Conservation (phyloP, 1,284 basidiomycete genomes). For the Ganoderma boninense region DNA sequence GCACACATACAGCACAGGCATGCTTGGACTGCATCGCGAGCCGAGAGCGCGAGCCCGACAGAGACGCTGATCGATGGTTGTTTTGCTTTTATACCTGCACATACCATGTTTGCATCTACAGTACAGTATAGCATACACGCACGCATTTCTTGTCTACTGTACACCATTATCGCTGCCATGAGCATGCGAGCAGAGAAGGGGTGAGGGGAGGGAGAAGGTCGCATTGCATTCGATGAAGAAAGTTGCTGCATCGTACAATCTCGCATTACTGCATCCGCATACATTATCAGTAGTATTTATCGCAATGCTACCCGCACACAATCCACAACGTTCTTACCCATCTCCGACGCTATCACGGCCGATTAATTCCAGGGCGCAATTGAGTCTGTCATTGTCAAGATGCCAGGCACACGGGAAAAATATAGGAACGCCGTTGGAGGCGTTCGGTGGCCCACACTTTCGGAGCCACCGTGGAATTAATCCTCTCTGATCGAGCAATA, state of each 20-base stretch:
- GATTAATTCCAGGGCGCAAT: not conserved
- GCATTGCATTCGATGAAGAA: not conserved
- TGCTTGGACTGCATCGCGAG: not conserved
- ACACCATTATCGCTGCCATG: not conserved
- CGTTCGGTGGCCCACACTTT: not conserved
- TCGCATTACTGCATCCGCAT: not conserved
- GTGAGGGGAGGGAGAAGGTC: not conserved
- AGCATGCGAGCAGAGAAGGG: not conserved
- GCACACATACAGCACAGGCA: not conserved
- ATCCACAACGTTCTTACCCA: not conserved
- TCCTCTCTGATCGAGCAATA: not conserved
- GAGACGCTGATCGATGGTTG: constrained; percentile 1
- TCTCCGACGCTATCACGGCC: not conserved
- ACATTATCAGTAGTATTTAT: constrained; percentile 8
- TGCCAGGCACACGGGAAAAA: not conserved
- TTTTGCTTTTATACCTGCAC: not conserved
- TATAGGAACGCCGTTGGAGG: not conserved
- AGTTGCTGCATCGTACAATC: constrained; percentile 4
- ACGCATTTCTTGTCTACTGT: not conserved
- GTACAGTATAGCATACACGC: not conserved
- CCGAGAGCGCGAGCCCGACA: not conserved
- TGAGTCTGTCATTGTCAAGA: not conserved
- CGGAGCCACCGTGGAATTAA: constrained; percentile 1
- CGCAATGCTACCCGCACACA: not conserved
- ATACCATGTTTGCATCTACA: not conserved